Evolutionary conservation across 768 basidiomycete species (phyloP).

Genomic region (Dentipellis sp.): DNA sequence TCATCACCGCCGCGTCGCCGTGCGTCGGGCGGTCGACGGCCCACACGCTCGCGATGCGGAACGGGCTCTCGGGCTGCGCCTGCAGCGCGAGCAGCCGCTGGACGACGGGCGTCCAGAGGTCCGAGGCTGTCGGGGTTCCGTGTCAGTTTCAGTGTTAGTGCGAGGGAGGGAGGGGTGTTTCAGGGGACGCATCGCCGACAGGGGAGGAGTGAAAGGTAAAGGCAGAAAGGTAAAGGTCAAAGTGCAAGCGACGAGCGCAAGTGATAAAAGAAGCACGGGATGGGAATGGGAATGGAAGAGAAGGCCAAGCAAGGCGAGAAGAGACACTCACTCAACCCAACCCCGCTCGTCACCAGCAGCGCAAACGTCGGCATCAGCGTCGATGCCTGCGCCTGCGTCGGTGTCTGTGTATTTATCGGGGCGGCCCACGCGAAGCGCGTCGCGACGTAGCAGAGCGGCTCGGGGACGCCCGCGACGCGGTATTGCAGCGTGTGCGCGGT

Average conservation of each 20-base stretch:
- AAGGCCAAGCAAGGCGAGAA: too few species aligned
- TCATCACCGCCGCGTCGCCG: background rate
- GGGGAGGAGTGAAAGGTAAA: too few species aligned
- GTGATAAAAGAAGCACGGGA: background rate
- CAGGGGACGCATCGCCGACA: too few species aligned
- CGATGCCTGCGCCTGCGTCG: too few species aligned
- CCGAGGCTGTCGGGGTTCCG: background rate
- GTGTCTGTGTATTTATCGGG: background rate
- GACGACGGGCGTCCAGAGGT: background rate
- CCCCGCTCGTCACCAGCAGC: background rate
- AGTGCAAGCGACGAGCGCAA: background rate
- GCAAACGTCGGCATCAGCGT: background rate
- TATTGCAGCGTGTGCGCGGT: background rate
- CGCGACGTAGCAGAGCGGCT: background rate
- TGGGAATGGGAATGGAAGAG: too few species aligned
- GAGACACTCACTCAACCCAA: background rate
- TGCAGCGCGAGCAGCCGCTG: background rate
- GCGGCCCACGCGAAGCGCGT: background rate
- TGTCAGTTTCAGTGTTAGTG: too few species aligned
- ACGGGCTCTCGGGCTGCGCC: background rate
- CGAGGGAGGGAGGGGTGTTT: too few species aligned
- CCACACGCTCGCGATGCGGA: background rate
- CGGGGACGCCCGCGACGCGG: background rate
- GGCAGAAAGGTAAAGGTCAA: too few species aligned
- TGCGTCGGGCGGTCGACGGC: background rate